Evolutionary conservation across 257 asterid genomes (phyloP).

Genomic region (Plectranthus barbatus): DNA sequence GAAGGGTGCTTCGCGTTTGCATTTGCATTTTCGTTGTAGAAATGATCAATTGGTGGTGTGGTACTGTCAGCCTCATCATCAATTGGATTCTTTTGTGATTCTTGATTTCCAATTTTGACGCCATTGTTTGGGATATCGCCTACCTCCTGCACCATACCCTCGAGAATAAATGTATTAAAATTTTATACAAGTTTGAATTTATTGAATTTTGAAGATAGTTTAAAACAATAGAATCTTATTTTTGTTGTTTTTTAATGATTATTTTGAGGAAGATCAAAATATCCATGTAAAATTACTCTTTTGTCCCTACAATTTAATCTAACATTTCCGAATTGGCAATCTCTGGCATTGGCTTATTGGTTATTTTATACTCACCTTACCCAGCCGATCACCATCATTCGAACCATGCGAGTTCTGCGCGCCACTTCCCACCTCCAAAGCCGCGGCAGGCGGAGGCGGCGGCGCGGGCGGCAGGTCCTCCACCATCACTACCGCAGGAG

Average conservation of each 20-base stretch:
- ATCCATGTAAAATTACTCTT: not conserved
- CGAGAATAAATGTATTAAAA: too few relatives aligned
- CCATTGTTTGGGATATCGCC: constrained; percentile 24
- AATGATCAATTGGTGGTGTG: constrained; percentile 45
- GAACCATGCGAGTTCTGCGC: constrained; percentile 41
- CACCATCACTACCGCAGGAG: constrained; percentile 1
- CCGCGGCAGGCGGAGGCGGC: not conserved
- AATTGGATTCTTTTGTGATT: constrained; percentile 27
- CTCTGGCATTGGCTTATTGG: not conserved
- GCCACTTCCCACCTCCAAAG: constrained; percentile 18
- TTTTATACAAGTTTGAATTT: too few relatives aligned
- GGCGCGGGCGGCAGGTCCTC: not conserved
- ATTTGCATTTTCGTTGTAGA: constrained; percentile 24
- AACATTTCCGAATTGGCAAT: not conserved
- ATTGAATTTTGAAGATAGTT: too few relatives aligned
- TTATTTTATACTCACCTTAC: constrained; percentile 36
- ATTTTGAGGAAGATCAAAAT: not conserved
- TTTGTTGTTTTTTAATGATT: not conserved
- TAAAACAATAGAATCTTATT: too few relatives aligned
- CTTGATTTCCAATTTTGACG: constrained; percentile 27
- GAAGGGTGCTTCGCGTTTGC: constrained; percentile 20
- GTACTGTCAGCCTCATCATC: constrained; percentile 48
- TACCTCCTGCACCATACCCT: constrained; percentile 19
- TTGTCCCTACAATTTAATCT: not conserved
- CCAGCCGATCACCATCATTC: constrained; percentile 37